Percentiles rank a stretch among this genome's conserved stretches.
Evolutionary conservation across 1,139 yeast genomes (phyloP).

Genomic region (Nadsonia commutata): DNA sequence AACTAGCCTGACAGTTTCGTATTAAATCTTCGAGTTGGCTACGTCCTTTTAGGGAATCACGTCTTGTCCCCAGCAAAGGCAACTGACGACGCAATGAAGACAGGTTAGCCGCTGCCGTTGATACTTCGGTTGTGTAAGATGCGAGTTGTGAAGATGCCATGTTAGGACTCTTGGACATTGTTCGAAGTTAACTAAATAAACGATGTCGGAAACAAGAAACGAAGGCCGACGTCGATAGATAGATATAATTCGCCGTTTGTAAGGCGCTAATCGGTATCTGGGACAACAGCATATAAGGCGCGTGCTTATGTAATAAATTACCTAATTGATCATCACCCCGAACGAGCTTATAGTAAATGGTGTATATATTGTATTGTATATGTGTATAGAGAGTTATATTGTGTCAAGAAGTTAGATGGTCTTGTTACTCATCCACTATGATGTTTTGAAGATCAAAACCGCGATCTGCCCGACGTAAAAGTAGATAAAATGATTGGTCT

Average conservation of each 20-base stretch:
- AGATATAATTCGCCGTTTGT: background rate
- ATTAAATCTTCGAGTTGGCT: background rate
- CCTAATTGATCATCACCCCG: no score
- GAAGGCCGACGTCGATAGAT: no score
- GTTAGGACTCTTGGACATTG: background rate
- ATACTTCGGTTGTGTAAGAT: background rate
- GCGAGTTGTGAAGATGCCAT: no score
- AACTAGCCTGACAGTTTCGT: background rate
- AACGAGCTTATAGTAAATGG: no score
- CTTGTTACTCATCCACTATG: no score
- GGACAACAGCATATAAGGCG: no score
- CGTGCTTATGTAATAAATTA: no score
- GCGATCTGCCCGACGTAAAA: constrained; percentile 75
- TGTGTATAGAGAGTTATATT: no score
- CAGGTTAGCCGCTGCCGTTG: background rate
- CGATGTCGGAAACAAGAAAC: background rate
- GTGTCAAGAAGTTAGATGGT: no score
- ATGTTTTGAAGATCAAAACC: constrained; percentile 68
- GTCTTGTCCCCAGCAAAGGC: background rate
- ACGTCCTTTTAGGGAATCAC: background rate
- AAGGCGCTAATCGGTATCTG: no score
- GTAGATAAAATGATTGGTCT: constrained; percentile 64
- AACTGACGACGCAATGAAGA: background rate
- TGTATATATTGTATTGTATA: no score
- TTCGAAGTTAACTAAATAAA: background rate